Evolutionary conservation across 116 monocot species (phyloP).

Genomic region (Papilionanthe hybrid): DNA sequence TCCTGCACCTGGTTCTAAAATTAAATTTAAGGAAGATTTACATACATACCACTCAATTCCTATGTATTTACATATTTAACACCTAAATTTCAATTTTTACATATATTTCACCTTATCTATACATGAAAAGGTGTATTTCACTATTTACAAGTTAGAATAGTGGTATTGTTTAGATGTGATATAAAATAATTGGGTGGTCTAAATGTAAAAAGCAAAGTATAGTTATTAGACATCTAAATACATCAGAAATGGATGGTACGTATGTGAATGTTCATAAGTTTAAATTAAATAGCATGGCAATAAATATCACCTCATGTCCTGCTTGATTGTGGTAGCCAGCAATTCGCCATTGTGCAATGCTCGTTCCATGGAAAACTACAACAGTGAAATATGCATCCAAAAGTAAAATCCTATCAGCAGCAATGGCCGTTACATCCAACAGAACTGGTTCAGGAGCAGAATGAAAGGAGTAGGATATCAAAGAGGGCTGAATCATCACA

Average conservation of each 20-base stretch:
- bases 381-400: conserved; percentile 91
- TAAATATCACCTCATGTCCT: conserved; percentile 59
- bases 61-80: too few relatives aligned
- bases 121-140: too few relatives aligned
- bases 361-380: conserved; percentile 87
- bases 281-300: not conserved
- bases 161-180: too few relatives aligned
- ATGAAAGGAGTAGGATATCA: conserved; percentile 72
- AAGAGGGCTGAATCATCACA: conserved; percentile 83
- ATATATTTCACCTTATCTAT: too few relatives aligned
- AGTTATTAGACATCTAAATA: too few relatives aligned
- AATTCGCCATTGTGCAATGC: conserved; percentile 92
- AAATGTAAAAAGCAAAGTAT: too few relatives aligned
- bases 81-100: too few relatives aligned
- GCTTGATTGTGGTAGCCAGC: conserved; percentile 82
- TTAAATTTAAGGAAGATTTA: not conserved
- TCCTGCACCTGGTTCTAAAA: not conserved
- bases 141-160: too few relatives aligned
- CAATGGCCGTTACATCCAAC: conserved; percentile 85
- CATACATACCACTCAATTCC: too few relatives aligned
- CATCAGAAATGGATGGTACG: too few relatives aligned
- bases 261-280: too few relatives aligned
- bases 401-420: conserved; percentile 76
- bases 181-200: too few relatives aligned
- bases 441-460: conserved; percentile 71